Conservation (phyloP, 371 early-diverging fungal genomes). For the Nematocida sp. region DNA sequence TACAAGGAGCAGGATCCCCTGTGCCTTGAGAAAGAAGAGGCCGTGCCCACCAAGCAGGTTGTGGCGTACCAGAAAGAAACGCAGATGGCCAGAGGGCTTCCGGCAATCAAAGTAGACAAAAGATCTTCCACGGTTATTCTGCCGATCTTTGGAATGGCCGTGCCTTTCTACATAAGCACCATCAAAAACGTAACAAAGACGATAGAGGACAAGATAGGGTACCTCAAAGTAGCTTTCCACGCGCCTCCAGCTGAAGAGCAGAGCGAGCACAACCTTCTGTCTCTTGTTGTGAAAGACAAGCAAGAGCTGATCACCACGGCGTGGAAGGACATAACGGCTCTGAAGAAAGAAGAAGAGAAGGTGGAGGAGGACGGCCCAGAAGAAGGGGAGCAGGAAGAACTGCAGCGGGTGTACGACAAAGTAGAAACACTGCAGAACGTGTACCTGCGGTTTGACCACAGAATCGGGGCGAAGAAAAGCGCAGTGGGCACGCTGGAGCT, state of each 20-base stretch:
- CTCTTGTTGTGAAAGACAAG: slow-evolving; percentile 29
- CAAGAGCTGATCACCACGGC: slow-evolving; percentile 71
- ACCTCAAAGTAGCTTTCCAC: slow-evolving; percentile 86
- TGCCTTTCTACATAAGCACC: slow-evolving; percentile 94
- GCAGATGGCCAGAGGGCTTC: slow-evolving; percentile 48
- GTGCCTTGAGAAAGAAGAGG: slow-evolving; percentile 21
- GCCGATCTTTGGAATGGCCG: slow-evolving; percentile 87
- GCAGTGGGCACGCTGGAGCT: slow-evolving; percentile 69
- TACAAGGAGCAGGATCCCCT: slow-evolving; percentile 49
- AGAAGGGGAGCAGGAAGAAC: slow-evolving; percentile 55
- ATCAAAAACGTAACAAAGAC: slow-evolving; percentile 85
- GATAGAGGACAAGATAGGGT: slow-evolving; percentile 83
- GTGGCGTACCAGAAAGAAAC: slow-evolving; percentile 60
- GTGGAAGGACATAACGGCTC: slow-evolving; percentile 56
- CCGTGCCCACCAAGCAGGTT: slow-evolving; percentile 9
- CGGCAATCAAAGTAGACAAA: slow-evolving; percentile 78
- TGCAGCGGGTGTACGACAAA: slow-evolving; percentile 47
- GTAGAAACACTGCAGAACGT: slow-evolving; percentile 68
- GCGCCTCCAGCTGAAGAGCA: slow-evolving; percentile 78
- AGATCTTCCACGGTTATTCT: slow-evolving; percentile 77
- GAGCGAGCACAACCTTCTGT: slow-evolving; percentile 25
- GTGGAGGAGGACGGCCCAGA: slow-evolving; percentile 15
- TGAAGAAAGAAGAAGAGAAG: slow-evolving; percentile 57
- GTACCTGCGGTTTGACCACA: slow-evolving; percentile 81
- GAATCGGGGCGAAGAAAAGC: slow-evolving; percentile 71